Evolutionary conservation across 1,139 yeast genomes (phyloP).

Genomic region (Arxiozyma slooffiae): DNA sequence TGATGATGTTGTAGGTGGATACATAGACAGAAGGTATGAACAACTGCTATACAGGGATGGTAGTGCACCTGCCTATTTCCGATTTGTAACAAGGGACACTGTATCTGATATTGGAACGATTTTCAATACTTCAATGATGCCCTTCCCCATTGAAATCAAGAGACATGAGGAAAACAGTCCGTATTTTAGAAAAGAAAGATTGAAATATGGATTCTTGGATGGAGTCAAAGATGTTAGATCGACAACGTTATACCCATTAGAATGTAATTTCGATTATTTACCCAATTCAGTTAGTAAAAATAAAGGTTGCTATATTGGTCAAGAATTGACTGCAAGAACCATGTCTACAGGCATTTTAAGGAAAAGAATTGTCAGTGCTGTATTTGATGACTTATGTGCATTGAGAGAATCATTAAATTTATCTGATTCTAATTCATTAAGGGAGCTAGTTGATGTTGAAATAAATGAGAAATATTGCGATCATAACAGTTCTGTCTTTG

Average conservation of each 20-base stretch:
- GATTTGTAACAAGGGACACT: conserved; percentile 42
- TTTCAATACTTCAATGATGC: conserved; percentile 25
- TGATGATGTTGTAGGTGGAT: conserved; percentile 28
- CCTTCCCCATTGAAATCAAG: conserved; percentile 20
- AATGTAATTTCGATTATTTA: conserved; percentile 63
- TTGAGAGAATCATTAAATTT: conserved; percentile 8
- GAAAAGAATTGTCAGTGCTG: conserved; percentile 71
- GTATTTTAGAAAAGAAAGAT: conserved; percentile 41
- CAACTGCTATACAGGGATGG: conserved; percentile 32
- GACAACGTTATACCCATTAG: conserved; percentile 64
- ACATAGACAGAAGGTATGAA: conserved; percentile 31
- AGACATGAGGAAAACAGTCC: conserved; percentile 18
- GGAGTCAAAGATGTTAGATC: conserved; percentile 39
- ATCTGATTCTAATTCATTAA: not conserved
- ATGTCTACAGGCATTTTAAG: conserved; percentile 73
- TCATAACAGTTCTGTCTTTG: not conserved
- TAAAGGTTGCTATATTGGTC: conserved; percentile 95
- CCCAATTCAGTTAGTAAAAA: conserved; percentile 72
- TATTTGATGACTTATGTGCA: conserved; percentile 29
- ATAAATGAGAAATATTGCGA: conserved; percentile 7
- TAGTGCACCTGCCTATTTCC: conserved; percentile 62
- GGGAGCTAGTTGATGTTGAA: conserved; percentile 12
- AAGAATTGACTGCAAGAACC: conserved; percentile 85
- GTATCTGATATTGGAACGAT: conserved; percentile 27
- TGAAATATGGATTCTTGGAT: conserved; percentile 58